Percentiles rank a stretch among this genome's conserved stretches.
phyloP scores from a whole-genome alignment of 768 basidiomycete species.

The Lanmaoa pseudosensibilis region DNA sequence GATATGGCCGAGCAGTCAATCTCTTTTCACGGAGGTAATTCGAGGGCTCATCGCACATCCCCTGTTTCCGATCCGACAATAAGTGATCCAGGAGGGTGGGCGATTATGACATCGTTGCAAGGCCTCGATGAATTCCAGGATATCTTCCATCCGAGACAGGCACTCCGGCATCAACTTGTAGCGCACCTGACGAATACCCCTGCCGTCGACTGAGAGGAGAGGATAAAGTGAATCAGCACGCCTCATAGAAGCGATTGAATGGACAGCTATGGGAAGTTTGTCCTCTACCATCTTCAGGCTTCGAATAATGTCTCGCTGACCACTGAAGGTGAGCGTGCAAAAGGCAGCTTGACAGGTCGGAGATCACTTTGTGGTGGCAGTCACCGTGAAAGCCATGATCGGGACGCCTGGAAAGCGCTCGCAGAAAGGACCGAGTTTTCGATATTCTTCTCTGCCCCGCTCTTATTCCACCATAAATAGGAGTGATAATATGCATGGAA shows the following conservation, averaged over 20 bases:
- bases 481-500: not conserved
- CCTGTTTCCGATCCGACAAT: slow-evolving; percentile 71
- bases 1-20: slow-evolving; percentile 70
- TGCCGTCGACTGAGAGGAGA: not conserved
- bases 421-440: slow-evolving; percentile 70
- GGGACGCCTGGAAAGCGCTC: slow-evolving; percentile 66
- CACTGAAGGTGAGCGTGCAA: slow-evolving; percentile 42
- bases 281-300: slow-evolving; percentile 60
- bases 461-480: slow-evolving; percentile 45
- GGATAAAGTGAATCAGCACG: slow-evolving; percentile 21
- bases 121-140: slow-evolving; percentile 63
- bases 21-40: slow-evolving; percentile 62
- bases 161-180: slow-evolving; percentile 56
- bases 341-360: not conserved
- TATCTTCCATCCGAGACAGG: slow-evolving; percentile 58
- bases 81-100: slow-evolving; percentile 71
- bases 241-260: slow-evolving; percentile 90
- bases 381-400: slow-evolving; percentile 86
- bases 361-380: slow-evolving; percentile 67
- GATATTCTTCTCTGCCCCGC: slow-evolving; percentile 79
- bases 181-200: slow-evolving; percentile 47
- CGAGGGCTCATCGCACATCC: slow-evolving; percentile 66
- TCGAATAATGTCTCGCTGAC: slow-evolving; percentile 69
- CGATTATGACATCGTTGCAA: slow-evolving; percentile 59
- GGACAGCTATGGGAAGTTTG: slow-evolving; percentile 60